Percentiles rank a stretch among this genome's conserved stretches.
Evolutionary conservation across 2,329 filamentous ascomycete species (phyloP).

Genomic region (Tolypocladium pustulatum): DNA sequence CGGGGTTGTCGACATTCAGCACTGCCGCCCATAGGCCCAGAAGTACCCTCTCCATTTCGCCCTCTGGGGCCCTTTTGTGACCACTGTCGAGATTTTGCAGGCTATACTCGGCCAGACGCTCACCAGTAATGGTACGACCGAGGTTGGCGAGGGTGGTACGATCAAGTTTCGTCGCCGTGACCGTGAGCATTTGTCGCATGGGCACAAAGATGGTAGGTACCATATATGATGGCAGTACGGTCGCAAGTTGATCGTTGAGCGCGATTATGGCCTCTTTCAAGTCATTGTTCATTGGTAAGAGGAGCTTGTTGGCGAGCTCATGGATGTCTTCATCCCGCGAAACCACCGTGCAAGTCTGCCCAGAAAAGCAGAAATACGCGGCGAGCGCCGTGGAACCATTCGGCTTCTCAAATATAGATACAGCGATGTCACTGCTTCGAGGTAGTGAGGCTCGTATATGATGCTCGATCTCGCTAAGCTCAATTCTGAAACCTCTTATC

Average conservation of each 20-base stretch:
- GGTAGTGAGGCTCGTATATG: neutral
- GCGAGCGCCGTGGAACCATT: neutral
- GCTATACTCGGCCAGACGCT: neutral
- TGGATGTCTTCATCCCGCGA: neutral
- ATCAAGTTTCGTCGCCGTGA: conserved; percentile 9
- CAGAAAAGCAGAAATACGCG: neutral
- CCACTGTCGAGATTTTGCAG: neutral
- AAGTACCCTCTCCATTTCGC: neutral
- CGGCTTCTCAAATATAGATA: neutral
- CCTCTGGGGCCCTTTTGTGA: neutral
- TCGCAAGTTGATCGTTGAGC: neutral
- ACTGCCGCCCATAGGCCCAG: conserved; percentile 2
- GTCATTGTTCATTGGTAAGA: neutral
- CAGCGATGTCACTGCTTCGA: neutral
- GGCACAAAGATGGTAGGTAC: conserved; percentile 4
- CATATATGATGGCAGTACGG: conserved; percentile 7
- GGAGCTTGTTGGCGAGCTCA: neutral
- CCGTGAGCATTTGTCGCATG: conserved; percentile 5
- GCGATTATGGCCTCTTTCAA: neutral
- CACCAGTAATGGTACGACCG: neutral
- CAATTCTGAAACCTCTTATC: conserved; percentile 9
- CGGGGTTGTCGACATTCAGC: neutral
- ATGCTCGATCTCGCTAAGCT: conserved; percentile 9
- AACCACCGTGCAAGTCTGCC: neutral
- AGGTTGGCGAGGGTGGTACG: conserved; percentile 1